Conservation (phyloP, 768 basidiomycete genomes). For the Chalciporus chontae region DNA sequence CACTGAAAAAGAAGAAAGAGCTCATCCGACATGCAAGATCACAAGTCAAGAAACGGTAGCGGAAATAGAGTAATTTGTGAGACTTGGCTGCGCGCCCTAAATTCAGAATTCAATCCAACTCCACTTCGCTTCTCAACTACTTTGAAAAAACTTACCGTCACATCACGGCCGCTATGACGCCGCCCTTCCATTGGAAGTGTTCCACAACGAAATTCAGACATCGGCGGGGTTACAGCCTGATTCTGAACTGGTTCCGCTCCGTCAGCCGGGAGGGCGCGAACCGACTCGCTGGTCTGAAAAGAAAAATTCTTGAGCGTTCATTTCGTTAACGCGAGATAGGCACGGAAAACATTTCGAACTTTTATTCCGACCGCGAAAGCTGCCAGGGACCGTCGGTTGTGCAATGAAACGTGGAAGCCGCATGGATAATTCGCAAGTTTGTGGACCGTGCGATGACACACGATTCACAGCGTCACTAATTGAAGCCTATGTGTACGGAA, state of each 20-base stretch:
- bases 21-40: neutral
- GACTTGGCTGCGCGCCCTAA: neutral
- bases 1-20: neutral
- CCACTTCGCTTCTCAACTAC: neutral
- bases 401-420: neutral
- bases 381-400: neutral
- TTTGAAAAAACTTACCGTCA: neutral
- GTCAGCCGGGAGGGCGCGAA: neutral
- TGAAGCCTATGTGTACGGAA: too few relatives aligned
- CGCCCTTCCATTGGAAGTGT: constrained; percentile 20
- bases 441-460: too few relatives aligned
- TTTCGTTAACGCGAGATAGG: neutral
- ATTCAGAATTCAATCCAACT: neutral
- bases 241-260: constrained; percentile 1
- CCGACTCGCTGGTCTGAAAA: neutral
- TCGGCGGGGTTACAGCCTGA: constrained; percentile 13
- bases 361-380: neutral
- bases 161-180: constrained; percentile 5
- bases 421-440: too few relatives aligned
- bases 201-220: constrained; percentile 7
- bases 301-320: neutral
- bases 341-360: neutral
- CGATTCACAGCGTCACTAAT: too few relatives aligned
- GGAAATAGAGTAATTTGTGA: neutral
- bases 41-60: neutral